Percentiles rank a stretch among this genome's conserved stretches.
These are phyloP conservation scores for Trichomonascaceae sp. DNA, from an alignment of 1,139 yeast species.

Conservation along the genomic window DNA sequence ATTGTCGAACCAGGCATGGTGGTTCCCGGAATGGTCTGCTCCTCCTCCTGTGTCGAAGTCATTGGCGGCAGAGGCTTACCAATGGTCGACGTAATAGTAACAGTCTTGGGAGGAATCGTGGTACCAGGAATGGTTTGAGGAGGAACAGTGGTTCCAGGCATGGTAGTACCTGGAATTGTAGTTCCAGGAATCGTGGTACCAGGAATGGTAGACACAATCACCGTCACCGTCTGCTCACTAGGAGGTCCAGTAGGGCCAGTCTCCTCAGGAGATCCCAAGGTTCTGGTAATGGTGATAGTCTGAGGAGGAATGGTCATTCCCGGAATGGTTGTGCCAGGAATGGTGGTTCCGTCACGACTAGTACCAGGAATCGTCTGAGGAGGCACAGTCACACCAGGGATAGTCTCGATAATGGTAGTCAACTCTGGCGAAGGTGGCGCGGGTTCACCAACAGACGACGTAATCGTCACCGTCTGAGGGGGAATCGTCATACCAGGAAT, in stretches of 20 bases:
- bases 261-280: background rate
- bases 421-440: background rate
- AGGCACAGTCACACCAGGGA: slow-evolving; percentile 10
- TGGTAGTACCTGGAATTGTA: slow-evolving; percentile 9
- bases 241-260: background rate
- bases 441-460: background rate
- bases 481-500: slow-evolving; percentile 2
- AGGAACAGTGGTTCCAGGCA: slow-evolving; percentile 9
- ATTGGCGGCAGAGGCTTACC: too few species aligned
- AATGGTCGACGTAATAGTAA: slow-evolving; percentile 1
- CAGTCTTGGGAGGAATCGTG: slow-evolving; percentile 7
- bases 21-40: slow-evolving; percentile 7
- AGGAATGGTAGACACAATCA: slow-evolving; percentile 10
- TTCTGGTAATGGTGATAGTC: slow-evolving; percentile 5
- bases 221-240: slow-evolving; percentile 7
- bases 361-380: slow-evolving; percentile 10
- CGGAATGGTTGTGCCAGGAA: slow-evolving; percentile 10
- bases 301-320: slow-evolving; percentile 9
- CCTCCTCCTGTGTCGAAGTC: too few species aligned
- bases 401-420: too few species aligned
- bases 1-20: slow-evolving; percentile 8
- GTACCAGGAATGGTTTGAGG: slow-evolving; percentile 8
- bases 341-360: slow-evolving; percentile 7
- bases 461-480: background rate
- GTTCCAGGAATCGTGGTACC: slow-evolving; percentile 8